phyloP scores from a whole-genome alignment of 2,329 filamentous ascomycete genomes.

The Colletotrichum chrysophilum region DNA sequence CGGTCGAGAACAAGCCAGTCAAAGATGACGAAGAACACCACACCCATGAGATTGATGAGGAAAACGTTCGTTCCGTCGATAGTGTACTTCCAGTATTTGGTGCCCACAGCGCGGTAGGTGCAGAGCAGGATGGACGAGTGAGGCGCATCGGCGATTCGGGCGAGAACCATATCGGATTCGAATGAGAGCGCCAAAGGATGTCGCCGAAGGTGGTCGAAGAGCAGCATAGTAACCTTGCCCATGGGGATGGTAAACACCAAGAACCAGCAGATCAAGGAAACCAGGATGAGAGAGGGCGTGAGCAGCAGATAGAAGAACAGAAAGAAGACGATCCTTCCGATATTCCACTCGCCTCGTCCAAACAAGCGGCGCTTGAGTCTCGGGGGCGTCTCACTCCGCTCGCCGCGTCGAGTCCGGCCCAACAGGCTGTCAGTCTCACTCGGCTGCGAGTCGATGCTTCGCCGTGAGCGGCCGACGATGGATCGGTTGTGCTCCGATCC shows the following conservation, averaged over 20 bases:
- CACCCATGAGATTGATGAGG: constrained; percentile 92
- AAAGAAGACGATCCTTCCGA: constrained; percentile 95
- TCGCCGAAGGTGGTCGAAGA: constrained; percentile 89
- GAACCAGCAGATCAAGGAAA: constrained; percentile 92
- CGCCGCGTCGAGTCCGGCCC: constrained; percentile 63
- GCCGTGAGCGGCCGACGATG: constrained; percentile 83
- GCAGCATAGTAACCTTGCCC: constrained; percentile 90
- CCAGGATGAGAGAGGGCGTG: constrained; percentile 82
- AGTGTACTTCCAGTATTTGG: constrained; percentile 99
- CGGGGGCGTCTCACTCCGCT: constrained; percentile 40
- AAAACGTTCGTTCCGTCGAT: constrained; percentile 99
- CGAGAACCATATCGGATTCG: constrained; percentile 81
- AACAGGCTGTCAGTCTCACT: constrained; percentile 91
- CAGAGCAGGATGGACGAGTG: constrained; percentile 90
- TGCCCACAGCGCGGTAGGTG: constrained; percentile 93
- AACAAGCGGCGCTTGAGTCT: constrained; percentile 83
- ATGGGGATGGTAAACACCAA: constrained; percentile 98
- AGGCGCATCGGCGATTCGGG: constrained; percentile 72
- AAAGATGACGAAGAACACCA: constrained; percentile 93
- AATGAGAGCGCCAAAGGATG: constrained; percentile 94
- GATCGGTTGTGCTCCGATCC: constrained; percentile 77
- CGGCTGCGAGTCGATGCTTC: constrained; percentile 83
- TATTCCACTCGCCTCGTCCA: constrained; percentile 93
- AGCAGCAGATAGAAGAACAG: constrained; percentile 94
- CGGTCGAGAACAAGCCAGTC: constrained; percentile 84